Conservation (phyloP, 106 monocot species). For the Phalaenopsis equestris region DNA sequence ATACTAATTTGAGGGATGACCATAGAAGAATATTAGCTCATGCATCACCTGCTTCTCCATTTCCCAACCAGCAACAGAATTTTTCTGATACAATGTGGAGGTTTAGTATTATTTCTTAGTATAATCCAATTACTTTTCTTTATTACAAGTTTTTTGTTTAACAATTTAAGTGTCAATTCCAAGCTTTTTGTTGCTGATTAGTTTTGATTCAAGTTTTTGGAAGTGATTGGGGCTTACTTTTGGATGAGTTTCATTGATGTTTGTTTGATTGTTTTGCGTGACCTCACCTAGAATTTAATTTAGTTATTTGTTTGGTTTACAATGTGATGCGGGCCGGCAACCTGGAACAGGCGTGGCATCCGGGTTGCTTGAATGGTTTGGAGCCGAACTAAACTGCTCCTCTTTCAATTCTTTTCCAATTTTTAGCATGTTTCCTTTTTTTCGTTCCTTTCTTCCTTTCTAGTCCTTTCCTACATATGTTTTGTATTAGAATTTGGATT, state of each 20-base stretch:
- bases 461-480: too few species aligned
- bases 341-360: too few species aligned
- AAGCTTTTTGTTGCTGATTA: not conserved
- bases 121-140: not conserved
- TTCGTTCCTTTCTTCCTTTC: too few species aligned
- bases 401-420: too few species aligned
- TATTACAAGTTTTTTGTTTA: not conserved
- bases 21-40: slow-evolving; percentile 30
- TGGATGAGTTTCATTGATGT: not conserved
- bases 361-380: too few species aligned
- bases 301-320: too few species aligned
- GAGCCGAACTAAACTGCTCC: too few species aligned
- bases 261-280: not conserved
- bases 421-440: too few species aligned
- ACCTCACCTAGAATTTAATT: not conserved
- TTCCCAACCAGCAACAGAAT: slow-evolving; percentile 35
- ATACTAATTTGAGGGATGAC: slow-evolving; percentile 25
- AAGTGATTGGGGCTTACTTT: not conserved
- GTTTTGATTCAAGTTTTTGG: not conserved
- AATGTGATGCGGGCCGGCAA: too few species aligned
- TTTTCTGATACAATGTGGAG: slow-evolving; percentile 61
- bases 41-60: slow-evolving; percentile 20
- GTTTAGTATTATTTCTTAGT: slow-evolving; percentile 15
- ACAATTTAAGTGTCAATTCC: not conserved
- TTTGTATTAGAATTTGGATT: too few species aligned